Base-by-base conservation (phyloP, 768 basidiomycete genomes). In the Tulasnella sp. region DNA sequence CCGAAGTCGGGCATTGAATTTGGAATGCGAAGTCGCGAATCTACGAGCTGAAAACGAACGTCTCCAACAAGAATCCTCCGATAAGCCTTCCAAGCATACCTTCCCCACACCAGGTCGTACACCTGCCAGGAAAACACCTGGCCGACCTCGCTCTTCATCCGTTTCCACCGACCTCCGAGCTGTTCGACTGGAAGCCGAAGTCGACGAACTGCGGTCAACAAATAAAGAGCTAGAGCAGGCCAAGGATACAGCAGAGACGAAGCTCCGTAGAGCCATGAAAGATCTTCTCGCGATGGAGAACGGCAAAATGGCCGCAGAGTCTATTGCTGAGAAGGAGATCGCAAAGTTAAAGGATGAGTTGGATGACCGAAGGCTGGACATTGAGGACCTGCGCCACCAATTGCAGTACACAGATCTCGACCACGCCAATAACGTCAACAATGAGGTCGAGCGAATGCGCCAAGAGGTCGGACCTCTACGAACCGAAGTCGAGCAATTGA, bases 251-350 rank as follows among this genome's bases (percentile, higher is more conserved):
- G 51, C 51, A 1, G 32, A 53, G 17, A 23, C 32, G 10, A 53
- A 53, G 13, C 51, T 53, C 32, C n/a, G 26, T 32, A 53, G 38
- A 21, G 51, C 51, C 10, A 53, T 34, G 24, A 38, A 30, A 23
- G 51, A 53, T 24, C 51, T 53, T 34, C 51, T 53, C 30, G 51
- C 51, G 11, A 38, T 38, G 51, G 51, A 53, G 32, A 53, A 53
- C n/a, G 51, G 32, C 27, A 53, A 53, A 34, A 53, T 53, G 51
- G 51, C 51, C 8, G 51, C 51, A 1, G 51, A 53, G 41, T 34
- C 32, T n/a, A 34, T 53, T 8, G 51, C 51, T 5, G 51, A 30
- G 17, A 53, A 41, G 51, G 51, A 53, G 51, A 34, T 53, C 32
- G 51, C 51, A 7, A 26, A 34, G 51, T 21, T 53, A 32, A 34